Percentiles rank a stretch among this genome's conserved stretches.
Conservation (phyloP, 2,329 filamentous ascomycete species). For the Alternaria triticina region DNA sequence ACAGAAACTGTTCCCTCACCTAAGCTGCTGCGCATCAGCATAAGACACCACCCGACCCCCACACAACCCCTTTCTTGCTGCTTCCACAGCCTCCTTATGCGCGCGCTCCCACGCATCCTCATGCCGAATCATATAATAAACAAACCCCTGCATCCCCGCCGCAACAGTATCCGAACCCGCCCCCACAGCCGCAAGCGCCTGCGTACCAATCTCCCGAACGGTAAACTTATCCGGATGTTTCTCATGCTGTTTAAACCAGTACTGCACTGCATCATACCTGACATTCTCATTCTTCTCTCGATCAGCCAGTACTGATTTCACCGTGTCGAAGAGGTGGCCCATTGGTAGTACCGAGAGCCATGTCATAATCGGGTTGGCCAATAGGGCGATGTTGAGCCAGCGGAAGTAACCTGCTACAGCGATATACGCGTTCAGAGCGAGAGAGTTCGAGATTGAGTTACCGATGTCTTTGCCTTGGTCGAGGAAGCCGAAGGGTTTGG, state of each 20-base stretch:
- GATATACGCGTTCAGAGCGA: background rate
- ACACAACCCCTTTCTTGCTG: background rate
- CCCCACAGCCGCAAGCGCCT: slow-evolving; percentile 46
- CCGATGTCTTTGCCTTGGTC: slow-evolving; percentile 44
- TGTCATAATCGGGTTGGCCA: slow-evolving; percentile 49
- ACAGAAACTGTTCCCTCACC: background rate
- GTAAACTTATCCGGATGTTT: slow-evolving; percentile 44
- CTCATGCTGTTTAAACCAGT: slow-evolving; percentile 44
- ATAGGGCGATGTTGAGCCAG: slow-evolving; percentile 20
- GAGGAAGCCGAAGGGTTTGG: slow-evolving; percentile 36
- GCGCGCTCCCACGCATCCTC: slow-evolving; percentile 5
- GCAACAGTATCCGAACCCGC: slow-evolving; percentile 50
- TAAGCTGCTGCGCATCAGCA: background rate
- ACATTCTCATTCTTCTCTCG: slow-evolving; percentile 42
- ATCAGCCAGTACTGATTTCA: slow-evolving; percentile 36
- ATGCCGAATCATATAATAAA: slow-evolving; percentile 46
- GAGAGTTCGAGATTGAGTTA: slow-evolving; percentile 42
- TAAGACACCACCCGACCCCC: background rate
- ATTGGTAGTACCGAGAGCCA: slow-evolving; percentile 45
- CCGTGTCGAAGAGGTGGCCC: slow-evolving; percentile 50
- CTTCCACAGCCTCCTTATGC: slow-evolving; percentile 16
- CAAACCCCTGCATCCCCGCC: slow-evolving; percentile 43
- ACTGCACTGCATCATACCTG: slow-evolving; percentile 47
- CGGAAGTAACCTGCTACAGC: slow-evolving; percentile 18
- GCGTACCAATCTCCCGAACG: slow-evolving; percentile 44